Base-by-base conservation (phyloP, 2,329 filamentous ascomycete genomes). In the Penicillium concentricum region DNA sequence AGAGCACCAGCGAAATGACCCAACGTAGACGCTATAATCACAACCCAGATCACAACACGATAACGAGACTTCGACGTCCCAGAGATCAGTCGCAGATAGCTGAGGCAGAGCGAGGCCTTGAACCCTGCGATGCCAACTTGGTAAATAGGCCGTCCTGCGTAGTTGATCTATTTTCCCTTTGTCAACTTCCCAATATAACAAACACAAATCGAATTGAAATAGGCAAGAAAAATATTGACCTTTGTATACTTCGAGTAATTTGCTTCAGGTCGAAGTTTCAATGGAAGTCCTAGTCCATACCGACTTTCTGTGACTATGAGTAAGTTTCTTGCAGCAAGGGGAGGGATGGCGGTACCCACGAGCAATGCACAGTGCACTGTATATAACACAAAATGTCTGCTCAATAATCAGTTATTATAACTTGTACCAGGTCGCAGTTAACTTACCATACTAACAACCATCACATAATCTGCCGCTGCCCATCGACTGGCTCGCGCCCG, bases 61-160 rank as follows among this genome's bases (percentile, higher is more conserved):
- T 83, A 84, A 0, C 60, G 43, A 22, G 63, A 71, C 50, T 81
- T 79, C 26, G 78, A 76, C 0, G 80, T 83, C 1, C 78, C 77
- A 41, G 77, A 76, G 34, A 84, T 72, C 2, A 84, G 74, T 6
- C 80, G 77, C 18, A 83, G 68, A 60, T 83, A 84, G 59, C 79
- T 81, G 62, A 83, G 77, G 55, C 82, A 72, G 2, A 84, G 71
- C 0, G 81, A 80, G 28, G 82, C 77, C 64, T 84, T 84, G 75
- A 84, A 84, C 56, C 82, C 82, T 57, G 79, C 79, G 66, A 84
- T 82, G 37, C 82, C 82, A 8, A 82, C 48, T 59, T 83, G 81
- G 58, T 84, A 84, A 43, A 84, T 77, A 0, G 82, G 82, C 3
- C 82, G 76, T 2, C 81, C 82, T 5, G 78, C 79, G 60, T 76